phyloP scores from a whole-genome alignment of 805 yeast species.

The Wickerhamiella azyma region DNA sequence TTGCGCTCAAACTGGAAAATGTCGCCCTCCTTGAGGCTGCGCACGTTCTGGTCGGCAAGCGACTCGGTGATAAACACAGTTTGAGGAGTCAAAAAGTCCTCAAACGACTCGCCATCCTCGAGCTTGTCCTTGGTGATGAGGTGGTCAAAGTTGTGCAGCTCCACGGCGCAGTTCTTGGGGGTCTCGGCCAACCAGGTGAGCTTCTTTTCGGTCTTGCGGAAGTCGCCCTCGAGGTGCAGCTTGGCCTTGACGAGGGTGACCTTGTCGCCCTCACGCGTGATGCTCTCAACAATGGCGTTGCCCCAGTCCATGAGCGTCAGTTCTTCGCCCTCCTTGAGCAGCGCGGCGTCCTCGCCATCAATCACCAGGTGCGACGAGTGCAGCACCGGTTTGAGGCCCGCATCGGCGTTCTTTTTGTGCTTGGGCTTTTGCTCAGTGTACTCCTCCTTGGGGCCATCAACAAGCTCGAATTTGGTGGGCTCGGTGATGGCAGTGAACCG shows the following conservation, averaged over 20 bases:
- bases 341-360: conserved; percentile 75
- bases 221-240: conserved; percentile 87
- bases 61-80: conserved; percentile 76
- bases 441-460: conserved; percentile 50
- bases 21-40: conserved; percentile 68
- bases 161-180: conserved; percentile 53
- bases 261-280: conserved; percentile 43
- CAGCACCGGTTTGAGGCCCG: conserved; percentile 72
- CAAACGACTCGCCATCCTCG: conserved; percentile 88
- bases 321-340: conserved; percentile 75
- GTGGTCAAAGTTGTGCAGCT: conserved; percentile 84
- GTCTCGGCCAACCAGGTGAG: conserved; percentile 89
- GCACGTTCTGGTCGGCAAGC: conserved; percentile 66
- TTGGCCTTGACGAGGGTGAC: conserved; percentile 59
- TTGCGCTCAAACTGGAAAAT: conserved; percentile 92
- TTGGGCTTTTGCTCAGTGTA: conserved; percentile 64
- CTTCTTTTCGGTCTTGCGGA: conserved; percentile 90
- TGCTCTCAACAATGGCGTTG: conserved; percentile 65
- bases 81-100: conserved; percentile 75
- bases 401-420: conserved; percentile 88
- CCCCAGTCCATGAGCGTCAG: conserved; percentile 99
- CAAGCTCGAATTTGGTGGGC: conserved; percentile 55
- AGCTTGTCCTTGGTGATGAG: conserved; percentile 88
- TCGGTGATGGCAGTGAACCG: conserved; percentile 71
- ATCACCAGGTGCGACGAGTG: conserved; percentile 50